Percentiles rank a stretch among this genome's conserved stretches.
Conservation (phyloP, 116 monocot species). For the Cymodocea nodosa region DNA sequence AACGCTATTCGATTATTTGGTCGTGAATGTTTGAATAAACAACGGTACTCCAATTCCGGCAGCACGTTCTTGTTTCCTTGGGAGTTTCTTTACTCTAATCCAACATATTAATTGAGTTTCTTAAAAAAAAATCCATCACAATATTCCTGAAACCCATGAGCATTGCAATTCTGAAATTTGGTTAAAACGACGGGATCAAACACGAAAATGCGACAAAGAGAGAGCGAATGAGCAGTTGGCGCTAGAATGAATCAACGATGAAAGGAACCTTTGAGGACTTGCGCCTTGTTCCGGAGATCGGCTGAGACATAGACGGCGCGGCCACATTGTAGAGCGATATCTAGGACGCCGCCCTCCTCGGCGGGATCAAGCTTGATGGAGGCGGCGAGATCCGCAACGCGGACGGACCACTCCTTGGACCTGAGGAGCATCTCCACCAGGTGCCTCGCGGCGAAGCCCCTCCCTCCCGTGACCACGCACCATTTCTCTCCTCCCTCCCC, state of each 20-base stretch:
- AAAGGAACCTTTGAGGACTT: constrained; percentile 42
- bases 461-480: constrained; percentile 91
- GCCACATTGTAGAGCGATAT: constrained; percentile 44
- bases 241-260: neutral
- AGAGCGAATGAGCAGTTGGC: neutral
- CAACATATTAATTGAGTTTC: neutral
- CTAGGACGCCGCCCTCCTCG: constrained; percentile 32
- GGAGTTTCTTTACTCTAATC: too few relatives aligned
- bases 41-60: too few relatives aligned
- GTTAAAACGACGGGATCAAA: neutral
- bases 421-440: constrained; percentile 86
- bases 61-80: too few relatives aligned
- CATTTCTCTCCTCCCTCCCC: constrained; percentile 27
- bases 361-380: constrained; percentile 51
- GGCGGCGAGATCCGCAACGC: constrained; percentile 75
- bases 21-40: too few relatives aligned
- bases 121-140: neutral
- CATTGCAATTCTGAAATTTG: neutral
- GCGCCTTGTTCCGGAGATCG: constrained; percentile 43
- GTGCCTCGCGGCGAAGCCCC: constrained; percentile 92
- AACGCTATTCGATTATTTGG: too few relatives aligned
- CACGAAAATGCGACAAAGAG: neutral
- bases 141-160: neutral
- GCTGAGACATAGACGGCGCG: constrained; percentile 67
- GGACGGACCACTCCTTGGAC: constrained; percentile 44